Evolutionary conservation across 2,329 filamentous ascomycete genomes (phyloP).

Genomic region (Davidsoniella neocaledoniae): DNA sequence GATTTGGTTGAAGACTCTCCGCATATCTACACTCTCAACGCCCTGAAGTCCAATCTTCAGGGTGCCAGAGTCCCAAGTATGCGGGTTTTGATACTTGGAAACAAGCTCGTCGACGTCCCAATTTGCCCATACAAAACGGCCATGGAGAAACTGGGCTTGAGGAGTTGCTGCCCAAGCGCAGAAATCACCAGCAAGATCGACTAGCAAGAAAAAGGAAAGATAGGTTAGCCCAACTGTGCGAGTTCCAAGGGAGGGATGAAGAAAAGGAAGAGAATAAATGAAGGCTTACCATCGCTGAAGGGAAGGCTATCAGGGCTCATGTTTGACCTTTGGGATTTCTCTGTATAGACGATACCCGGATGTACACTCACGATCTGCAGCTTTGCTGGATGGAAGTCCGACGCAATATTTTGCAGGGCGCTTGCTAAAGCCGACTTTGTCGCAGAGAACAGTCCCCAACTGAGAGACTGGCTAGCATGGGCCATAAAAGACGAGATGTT

Average conservation of each 20-base stretch:
- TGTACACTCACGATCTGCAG: slow-evolving; percentile 18
- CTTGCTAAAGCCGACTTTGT: slow-evolving; percentile 24
- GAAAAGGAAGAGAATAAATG: not conserved
- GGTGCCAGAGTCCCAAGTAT: not conserved
- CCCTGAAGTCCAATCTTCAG: slow-evolving; percentile 9
- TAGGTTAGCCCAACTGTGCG: not conserved
- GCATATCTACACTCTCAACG: slow-evolving; percentile 5
- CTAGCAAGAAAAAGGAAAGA: not conserved
- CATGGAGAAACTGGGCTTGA: slow-evolving; percentile 24
- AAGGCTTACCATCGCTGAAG: slow-evolving; percentile 18
- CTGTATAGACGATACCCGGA: slow-evolving; percentile 17
- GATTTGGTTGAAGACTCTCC: slow-evolving; percentile 3
- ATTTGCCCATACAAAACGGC: slow-evolving; percentile 23
- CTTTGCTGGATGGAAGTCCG: slow-evolving; percentile 17
- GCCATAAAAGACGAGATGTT: slow-evolving; percentile 13
- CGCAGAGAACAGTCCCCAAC: slow-evolving; percentile 10
- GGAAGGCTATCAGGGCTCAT: slow-evolving; percentile 14
- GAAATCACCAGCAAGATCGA: slow-evolving; percentile 17
- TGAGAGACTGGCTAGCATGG: not conserved
- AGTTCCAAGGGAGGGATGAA: not conserved
- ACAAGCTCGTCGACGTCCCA: slow-evolving; percentile 23
- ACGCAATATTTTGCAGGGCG: slow-evolving; percentile 23
- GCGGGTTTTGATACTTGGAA: not conserved
- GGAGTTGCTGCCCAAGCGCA: slow-evolving; percentile 23
- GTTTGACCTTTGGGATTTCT: slow-evolving; percentile 14